Evolutionary conservation across 129 eudicot species (phyloP).

Genomic region (Flaveria bidentis): DNA sequence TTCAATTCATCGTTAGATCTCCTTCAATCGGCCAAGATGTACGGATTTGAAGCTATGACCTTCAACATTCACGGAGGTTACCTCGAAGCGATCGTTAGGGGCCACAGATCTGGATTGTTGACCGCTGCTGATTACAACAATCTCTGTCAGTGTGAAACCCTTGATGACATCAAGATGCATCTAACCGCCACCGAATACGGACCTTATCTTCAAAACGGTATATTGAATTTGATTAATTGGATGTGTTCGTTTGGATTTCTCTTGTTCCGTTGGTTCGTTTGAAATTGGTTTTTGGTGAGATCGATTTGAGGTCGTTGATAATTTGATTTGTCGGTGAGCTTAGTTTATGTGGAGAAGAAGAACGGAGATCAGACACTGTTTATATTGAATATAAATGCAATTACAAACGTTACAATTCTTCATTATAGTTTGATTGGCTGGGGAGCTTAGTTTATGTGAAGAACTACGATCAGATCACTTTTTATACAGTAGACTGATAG

Average conservation of each 20-base stretch:
- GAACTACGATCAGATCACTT: not conserved
- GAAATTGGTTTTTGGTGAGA: not conserved
- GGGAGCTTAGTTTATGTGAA: conserved; percentile 15
- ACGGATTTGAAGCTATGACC: conserved; percentile 96
- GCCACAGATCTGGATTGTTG: conserved; percentile 90
- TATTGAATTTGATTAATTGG: not conserved
- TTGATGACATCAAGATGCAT: conserved; percentile 97
- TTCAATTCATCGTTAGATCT: conserved; percentile 19
- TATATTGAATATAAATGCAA: not conserved
- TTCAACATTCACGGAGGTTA: conserved; percentile 97
- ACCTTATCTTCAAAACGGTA: conserved; percentile 95
- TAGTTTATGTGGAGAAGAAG: not conserved
- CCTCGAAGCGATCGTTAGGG: conserved; percentile 94
- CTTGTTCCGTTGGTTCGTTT: not conserved
- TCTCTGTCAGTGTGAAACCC: conserved; percentile 96
- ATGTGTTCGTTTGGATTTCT: not conserved
- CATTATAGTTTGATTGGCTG: conserved; percentile 3
- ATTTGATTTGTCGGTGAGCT: not conserved
- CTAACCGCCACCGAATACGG: conserved; percentile 95
- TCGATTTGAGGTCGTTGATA: not conserved
- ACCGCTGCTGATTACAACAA: conserved; percentile 98
- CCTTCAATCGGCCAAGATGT: conserved; percentile 48
- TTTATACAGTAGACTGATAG: not conserved
- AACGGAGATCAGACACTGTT: conserved; percentile 6
- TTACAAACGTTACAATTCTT: not conserved